A percentile compares a stretch with the other conserved stretches of the same genome.
Conservation (phyloP, 257 asterid species). For the Echites panduratus region DNA sequence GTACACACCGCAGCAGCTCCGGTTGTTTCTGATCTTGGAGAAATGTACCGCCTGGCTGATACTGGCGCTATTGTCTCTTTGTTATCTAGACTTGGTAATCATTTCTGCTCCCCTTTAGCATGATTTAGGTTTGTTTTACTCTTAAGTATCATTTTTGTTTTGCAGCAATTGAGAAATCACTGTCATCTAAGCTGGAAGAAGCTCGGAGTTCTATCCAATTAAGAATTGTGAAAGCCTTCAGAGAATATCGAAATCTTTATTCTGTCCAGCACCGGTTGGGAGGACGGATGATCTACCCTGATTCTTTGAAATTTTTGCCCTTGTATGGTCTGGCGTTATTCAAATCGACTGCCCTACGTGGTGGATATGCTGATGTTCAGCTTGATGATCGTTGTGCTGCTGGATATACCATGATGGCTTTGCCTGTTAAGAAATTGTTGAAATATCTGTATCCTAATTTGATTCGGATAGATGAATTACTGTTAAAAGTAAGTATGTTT, state of each 20-base stretch:
- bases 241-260: conserved; percentile 87
- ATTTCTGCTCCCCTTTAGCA: conserved; percentile 1
- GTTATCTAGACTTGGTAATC: conserved; percentile 84
- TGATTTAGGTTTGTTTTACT: not conserved
- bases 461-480: conserved; percentile 60
- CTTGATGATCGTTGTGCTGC: conserved; percentile 82
- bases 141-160: conserved; percentile 15
- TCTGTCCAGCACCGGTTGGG: conserved; percentile 87
- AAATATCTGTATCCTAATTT: conserved; percentile 75
- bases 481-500: conserved; percentile 43
- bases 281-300: conserved; percentile 93
- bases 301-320: conserved; percentile 68
- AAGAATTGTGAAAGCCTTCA: conserved; percentile 80
- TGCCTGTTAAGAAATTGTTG: conserved; percentile 61
- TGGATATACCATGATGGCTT: conserved; percentile 88
- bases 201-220: conserved; percentile 68
- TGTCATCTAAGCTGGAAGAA: conserved; percentile 86
- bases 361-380: conserved; percentile 80
- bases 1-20: conserved; percentile 99
- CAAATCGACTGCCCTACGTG: conserved; percentile 80
- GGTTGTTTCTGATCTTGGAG: conserved; percentile 82
- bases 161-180: conserved; percentile 92
- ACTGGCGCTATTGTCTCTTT: conserved; percentile 79
- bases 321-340: conserved; percentile 68
- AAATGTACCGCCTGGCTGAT: conserved; percentile 96